phyloP scores from a whole-genome alignment of 495 filamentous ascomycete genomes.

The Penicillium coffeae region DNA sequence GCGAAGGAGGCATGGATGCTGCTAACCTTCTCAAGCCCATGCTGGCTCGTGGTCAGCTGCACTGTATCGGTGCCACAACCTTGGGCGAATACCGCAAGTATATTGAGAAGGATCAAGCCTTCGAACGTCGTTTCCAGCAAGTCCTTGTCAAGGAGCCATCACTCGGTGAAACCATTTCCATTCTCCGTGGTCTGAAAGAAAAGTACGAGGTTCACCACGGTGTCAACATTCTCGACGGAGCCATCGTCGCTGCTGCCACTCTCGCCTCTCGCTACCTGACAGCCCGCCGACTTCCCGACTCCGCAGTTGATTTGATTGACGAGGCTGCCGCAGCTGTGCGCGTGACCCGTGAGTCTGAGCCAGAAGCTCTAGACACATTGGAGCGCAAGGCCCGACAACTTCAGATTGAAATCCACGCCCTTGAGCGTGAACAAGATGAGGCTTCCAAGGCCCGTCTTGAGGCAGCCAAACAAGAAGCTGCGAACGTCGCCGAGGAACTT shows the following conservation, averaged over 20 bases:
- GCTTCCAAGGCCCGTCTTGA: constrained; percentile 77
- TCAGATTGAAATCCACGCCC: constrained; percentile 92
- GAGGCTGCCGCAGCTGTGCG: constrained; percentile 93
- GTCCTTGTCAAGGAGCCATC: constrained; percentile 91
- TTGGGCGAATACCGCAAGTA: constrained; percentile 96
- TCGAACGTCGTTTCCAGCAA: constrained; percentile 97
- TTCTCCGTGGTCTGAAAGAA: constrained; percentile 93
- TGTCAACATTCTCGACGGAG: constrained; percentile 90
- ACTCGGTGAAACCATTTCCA: constrained; percentile 88
- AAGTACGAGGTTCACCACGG: constrained; percentile 97
- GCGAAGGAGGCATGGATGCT: constrained; percentile 97
- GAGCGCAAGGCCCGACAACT: constrained; percentile 85
- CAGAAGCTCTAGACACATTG: constrained; percentile 88
- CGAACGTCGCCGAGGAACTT: constrained; percentile 88
- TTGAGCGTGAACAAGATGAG: constrained; percentile 91
- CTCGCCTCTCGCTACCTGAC: constrained; percentile 91
- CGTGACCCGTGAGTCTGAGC: constrained; percentile 91
- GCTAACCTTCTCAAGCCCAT: constrained; percentile 97
- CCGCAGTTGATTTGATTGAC: constrained; percentile 92
- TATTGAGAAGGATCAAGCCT: constrained; percentile 96
- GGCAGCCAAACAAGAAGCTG: constrained; percentile 80
- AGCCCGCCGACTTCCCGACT: constrained; percentile 84
- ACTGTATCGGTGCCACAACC: constrained; percentile 97
- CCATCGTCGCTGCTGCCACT: constrained; percentile 85
- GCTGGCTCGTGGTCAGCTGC: constrained; percentile 90